Conservation (phyloP, 2,329 filamentous ascomycete genomes). For the Rhynchosporium secalis region DNA sequence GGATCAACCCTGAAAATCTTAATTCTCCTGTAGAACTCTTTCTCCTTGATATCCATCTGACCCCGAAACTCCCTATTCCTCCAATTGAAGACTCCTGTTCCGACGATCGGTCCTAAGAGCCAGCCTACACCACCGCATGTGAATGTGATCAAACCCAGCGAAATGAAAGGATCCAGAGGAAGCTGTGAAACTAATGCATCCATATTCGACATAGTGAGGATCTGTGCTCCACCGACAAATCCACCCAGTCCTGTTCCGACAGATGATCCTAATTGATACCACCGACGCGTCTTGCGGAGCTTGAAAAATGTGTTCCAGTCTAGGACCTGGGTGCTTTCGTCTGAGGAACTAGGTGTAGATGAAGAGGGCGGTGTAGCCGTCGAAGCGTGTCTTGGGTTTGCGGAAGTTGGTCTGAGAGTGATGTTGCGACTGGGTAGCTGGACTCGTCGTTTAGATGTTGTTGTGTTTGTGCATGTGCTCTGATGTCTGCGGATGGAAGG, state of each 20-base stretch:
- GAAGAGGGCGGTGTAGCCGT: constrained; percentile 20
- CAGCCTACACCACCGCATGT: constrained; percentile 80
- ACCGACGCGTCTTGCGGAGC: constrained; percentile 80
- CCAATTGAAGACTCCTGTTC: constrained; percentile 76
- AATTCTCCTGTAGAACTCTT: constrained; percentile 87
- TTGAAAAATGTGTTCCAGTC: constrained; percentile 94
- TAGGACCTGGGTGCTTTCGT: constrained; percentile 41
- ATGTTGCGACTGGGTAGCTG: constrained; percentile 36
- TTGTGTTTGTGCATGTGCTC: constrained; percentile 15
- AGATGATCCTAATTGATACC: constrained; percentile 79
- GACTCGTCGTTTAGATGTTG: constrained; percentile 29
- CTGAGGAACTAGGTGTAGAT: constrained; percentile 14
- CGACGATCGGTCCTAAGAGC: constrained; percentile 81
- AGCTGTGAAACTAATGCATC: constrained; percentile 70
- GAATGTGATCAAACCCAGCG: constrained; percentile 77
- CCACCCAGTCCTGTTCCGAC: constrained; percentile 62
- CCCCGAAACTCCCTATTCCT: constrained; percentile 69
- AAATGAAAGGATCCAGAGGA: constrained; percentile 84
- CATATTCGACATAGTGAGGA: constrained; percentile 70
- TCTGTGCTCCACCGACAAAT: constrained; percentile 61
- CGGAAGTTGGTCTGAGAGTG: constrained; percentile 27
- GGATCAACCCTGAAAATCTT: constrained; percentile 93
- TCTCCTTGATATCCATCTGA: constrained; percentile 86
- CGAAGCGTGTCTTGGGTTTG: constrained; percentile 26
- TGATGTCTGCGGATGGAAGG: constrained; percentile 29